These are phyloP conservation scores for Aspergillus ostianus DNA, from an alignment of 495 filamentous ascomycete species.

Conservation along the genomic window DNA sequence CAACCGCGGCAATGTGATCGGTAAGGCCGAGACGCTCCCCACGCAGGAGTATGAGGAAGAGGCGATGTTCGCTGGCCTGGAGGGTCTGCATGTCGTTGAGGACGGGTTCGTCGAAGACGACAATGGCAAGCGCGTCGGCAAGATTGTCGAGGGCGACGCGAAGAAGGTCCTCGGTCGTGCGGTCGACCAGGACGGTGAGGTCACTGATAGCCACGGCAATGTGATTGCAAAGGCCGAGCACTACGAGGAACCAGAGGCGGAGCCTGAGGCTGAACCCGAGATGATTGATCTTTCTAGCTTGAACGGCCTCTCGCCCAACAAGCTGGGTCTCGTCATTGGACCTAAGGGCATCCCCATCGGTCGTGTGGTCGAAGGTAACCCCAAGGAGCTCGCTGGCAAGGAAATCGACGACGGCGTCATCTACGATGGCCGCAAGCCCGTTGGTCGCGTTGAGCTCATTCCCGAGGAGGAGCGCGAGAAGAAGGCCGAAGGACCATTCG, in stretches of 20 bases:
- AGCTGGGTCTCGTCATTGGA: constrained; percentile 73
- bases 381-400: constrained; percentile 66
- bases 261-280: constrained; percentile 44
- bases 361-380: constrained; percentile 64
- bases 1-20: constrained; percentile 58
- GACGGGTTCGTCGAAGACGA: constrained; percentile 60
- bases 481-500: constrained; percentile 71
- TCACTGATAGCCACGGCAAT: constrained; percentile 61
- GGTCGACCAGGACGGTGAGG: constrained; percentile 65
- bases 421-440: constrained; percentile 68
- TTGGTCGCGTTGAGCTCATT: constrained; percentile 73
- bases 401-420: constrained; percentile 72
- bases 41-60: constrained; percentile 59
- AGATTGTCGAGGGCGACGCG: constrained; percentile 58
- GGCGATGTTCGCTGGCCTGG: constrained; percentile 61
- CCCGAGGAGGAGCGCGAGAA: constrained; percentile 68
- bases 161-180: constrained; percentile 62
- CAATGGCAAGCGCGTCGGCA: constrained; percentile 57
- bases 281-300: constrained; percentile 61
- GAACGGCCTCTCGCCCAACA: constrained; percentile 70
- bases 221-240: constrained; percentile 61
- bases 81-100: constrained; percentile 58
- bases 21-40: constrained; percentile 56
- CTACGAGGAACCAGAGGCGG: constrained; percentile 39
- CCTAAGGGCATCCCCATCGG: constrained; percentile 69